Base-by-base conservation (phyloP, 1,139 yeast genomes). In the Candida sojae region DNA sequence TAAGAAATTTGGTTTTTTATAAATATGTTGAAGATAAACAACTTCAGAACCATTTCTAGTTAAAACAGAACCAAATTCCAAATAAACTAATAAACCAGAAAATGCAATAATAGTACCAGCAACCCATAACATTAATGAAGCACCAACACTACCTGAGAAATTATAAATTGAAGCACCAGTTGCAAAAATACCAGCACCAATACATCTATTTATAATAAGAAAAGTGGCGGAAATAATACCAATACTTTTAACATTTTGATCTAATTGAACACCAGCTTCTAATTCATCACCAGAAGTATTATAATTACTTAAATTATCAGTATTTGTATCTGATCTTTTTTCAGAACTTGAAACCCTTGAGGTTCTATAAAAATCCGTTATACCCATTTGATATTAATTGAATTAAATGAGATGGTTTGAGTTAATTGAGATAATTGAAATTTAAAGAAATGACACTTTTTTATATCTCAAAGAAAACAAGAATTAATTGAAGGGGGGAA, bases 41-140 rank as follows among this genome's bases (percentile, higher is more conserved):
- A 88, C 88, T 63, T 88, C 96, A 55, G 96, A 96, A 55, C 96
- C 96, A 60, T 88, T 88, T 66, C 86, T 81, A 32, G 95, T 93
- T 54, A 88, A 82, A 37, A 89, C 90, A 10, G 90, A 80, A 13
- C 96, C 96, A 66, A 88, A 86, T 63, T 88, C 96, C 80, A 89
- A 78, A 63, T 88, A 89, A 6, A 87, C 90, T 60, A 82, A 77
- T 56, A 88, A 72, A 4, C 96, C 96, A 30, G 87, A 73, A 37
- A 85, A 73, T 4, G 96, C 89, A 56, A 88, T 83, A 25, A 86
- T 51, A 10, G 90, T 81, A 43, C 96, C 96, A 17, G 84, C 80
- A 29, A 83, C 79, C 96, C 96, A 89, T 66, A 89, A 71, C 50
- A 86, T 67, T 48, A 89, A 71, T 1, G 92, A 70, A 41, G 87